phyloP scores from a whole-genome alignment of 1,284 basidiomycete genomes.

The Mrakiaceae sp. region DNA sequence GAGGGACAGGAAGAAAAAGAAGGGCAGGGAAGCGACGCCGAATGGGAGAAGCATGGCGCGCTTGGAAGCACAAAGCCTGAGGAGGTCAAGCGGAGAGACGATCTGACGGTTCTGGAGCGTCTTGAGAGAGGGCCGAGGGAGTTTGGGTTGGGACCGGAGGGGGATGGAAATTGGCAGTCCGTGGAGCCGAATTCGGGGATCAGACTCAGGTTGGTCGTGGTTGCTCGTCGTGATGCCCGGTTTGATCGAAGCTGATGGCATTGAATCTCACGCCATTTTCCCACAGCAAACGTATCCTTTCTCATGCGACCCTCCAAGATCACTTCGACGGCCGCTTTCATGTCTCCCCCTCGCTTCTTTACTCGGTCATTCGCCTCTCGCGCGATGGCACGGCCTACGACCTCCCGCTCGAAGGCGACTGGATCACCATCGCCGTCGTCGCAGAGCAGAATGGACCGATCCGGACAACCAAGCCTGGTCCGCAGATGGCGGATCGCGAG shows the following conservation, averaged over 20 bases:
- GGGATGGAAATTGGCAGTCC: conserved; percentile 46
- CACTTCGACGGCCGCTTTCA: conserved; percentile 74
- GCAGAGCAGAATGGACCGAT: conserved; percentile 62
- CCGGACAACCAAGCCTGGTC: conserved; percentile 24
- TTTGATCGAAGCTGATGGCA: conserved; percentile 4
- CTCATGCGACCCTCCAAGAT: conserved; percentile 69
- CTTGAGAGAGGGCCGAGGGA: conserved; percentile 63
- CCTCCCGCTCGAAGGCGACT: conserved; percentile 81
- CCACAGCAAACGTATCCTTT: conserved; percentile 54
- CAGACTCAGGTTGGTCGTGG: conserved; percentile 53
- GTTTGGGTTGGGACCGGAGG: conserved; percentile 34
- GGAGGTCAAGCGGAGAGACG: conserved; percentile 40
- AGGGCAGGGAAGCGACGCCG: conserved; percentile 14
- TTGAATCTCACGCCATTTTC: conserved; percentile 1
- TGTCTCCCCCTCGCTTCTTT: conserved; percentile 73
- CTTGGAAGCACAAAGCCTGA: not conserved
- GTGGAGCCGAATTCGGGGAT: conserved; percentile 84
- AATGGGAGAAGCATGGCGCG: conserved; percentile 8
- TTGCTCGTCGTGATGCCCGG: not conserved
- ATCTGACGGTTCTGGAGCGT: conserved; percentile 59
- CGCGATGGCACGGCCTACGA: conserved; percentile 74
- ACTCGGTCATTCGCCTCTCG: conserved; percentile 66
- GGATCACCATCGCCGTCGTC: conserved; percentile 80
- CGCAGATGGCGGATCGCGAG: conserved; percentile 12
- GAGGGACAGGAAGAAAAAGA: not conserved